Base-by-base conservation (phyloP, 805 yeast species). In the Wickerhamia fluorescens region DNA sequence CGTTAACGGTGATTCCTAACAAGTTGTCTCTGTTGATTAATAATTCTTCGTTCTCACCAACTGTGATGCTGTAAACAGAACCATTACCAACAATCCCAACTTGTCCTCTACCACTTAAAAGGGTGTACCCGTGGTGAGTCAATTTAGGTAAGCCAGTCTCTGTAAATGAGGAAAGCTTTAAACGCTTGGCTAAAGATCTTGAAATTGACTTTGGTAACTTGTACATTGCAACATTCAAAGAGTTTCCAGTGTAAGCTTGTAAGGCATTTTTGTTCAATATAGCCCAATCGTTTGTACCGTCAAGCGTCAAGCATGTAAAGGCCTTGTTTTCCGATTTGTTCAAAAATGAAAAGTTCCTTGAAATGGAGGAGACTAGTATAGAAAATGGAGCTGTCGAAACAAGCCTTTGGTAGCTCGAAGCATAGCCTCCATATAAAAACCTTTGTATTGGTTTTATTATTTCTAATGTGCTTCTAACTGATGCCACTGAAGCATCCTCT, bases 221-320 rank as follows among this genome's bases (percentile, higher is more conserved):
- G 16, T 52, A 50, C 27, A 59, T 53, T 2, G 53, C 49, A 2
- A 75, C 46, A 8, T 52, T 41, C 25, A 77, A 50, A 1, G 77
- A 63, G n/a, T 65, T 55, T 1, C 84, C 85, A 6, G 69, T 47
- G 38, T 63, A 74, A 1, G 65, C 68, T 26, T 73, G 74, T 14
- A 78, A 44, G 0, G 76, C 59, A 10, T 56, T 46, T 2, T 60
- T 53, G 24, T 68, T 58, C 25, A 78, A 56, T 3, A 78, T 33
- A 1, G 78, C 80, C 81, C 82, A 78, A 41, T 78, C 86, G 12
- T 49, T 48, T 1, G 71, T 55, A 2, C 86, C 86, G 37, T 78
- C 81, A 33, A 78, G 44, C 3, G 55, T 36, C 15, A 78, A 33
- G 23, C 52, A 57, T 7, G 63, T 66, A 36, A 73, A 65, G 3